Evolutionary conservation across 2,329 filamentous ascomycete genomes (phyloP), one percentile per base, ranked within the genome.

Genomic region (Xenosphaeropsis pyriputrescens): DNA sequence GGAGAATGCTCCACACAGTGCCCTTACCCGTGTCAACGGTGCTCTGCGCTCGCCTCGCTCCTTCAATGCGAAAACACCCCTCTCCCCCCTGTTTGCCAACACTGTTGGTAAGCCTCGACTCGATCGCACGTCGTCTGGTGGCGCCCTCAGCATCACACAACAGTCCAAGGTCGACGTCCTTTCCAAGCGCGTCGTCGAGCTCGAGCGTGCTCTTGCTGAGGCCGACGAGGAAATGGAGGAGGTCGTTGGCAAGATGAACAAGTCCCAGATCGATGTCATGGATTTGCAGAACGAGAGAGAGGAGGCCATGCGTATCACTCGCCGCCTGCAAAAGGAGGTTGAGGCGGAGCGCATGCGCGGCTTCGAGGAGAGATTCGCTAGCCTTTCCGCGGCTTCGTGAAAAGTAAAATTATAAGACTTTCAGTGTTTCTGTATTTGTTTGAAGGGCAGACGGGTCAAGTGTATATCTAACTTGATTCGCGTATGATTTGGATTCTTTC

Each of bases 211-310:
- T 13, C 66, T 93, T 11, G 61, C 70, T 5, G 73, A 85, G 45
- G 81, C 85, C 13, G 85, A 91, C 50, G 63, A 64, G 36, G 83
- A 89, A 60, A 89, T 91, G 81, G 75, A 85, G 53, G 77, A 85
- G 57, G 84, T 91, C 6, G 81, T 93, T 6, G 68, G 77, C 42
- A 70, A 80, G 45, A 89, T 93, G 78, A 89, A 85, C 59, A 66
- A 68, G 48, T 82, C 83, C 8, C 84, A 91, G 61, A 83, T 88
- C 49, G 81, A 88, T 59, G 84, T 91, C 40, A 74, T 82, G 51
- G 73, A 84, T 53, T 65, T 93, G 41, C 83, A 88, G 57, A 73
- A 75, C 47, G 73, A 81, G 58, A 69, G 75, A 49, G 84, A 91
- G 50, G 76, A 81, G 45, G 82, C 83, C 15, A 71, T 83, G 48